phyloP scores from a whole-genome alignment of 306 rosid species.

The Heteromeles arbutifolia region DNA sequence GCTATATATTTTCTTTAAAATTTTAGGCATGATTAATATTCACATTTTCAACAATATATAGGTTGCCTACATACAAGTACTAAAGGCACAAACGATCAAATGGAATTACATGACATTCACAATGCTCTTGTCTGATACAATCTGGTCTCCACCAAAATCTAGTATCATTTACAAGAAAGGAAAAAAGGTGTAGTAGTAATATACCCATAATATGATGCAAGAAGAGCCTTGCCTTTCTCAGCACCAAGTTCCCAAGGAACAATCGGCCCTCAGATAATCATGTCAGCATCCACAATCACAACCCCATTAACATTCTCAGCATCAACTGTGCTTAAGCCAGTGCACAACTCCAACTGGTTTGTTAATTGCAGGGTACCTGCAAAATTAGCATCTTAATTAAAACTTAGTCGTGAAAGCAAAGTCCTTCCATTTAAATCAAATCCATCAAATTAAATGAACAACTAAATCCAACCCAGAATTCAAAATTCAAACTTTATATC shows the following conservation, averaged over 20 bases:
- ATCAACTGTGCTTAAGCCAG: conserved; percentile 87
- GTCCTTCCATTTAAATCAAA: too few relatives aligned
- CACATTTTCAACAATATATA: too few relatives aligned
- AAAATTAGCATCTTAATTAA: not conserved
- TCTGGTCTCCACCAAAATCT: not conserved
- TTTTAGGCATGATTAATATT: too few relatives aligned
- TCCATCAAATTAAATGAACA: too few relatives aligned
- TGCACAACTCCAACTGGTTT: conserved; percentile 95
- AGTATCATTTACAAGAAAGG: not conserved
- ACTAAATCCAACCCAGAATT: too few relatives aligned
- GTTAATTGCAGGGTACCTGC: conserved; percentile 15
- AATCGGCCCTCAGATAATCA: too few relatives aligned
- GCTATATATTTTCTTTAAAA: too few relatives aligned
- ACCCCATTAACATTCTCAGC: conserved; percentile 93
- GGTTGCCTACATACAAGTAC: not conserved
- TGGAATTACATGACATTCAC: not conserved
- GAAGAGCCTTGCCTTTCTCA: conserved; percentile 67
- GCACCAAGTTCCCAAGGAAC: conserved; percentile 50
- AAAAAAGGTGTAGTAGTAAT: too few relatives aligned
- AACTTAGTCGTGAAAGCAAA: not conserved
- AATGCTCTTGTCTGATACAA: not conserved
- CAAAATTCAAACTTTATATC: too few relatives aligned
- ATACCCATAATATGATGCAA: conserved; percentile 55
- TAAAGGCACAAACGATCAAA: not conserved
- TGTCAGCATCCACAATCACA: conserved; percentile 37